Evolutionary conservation across 148 eudicot genomes (phyloP).

Genomic region (Spergularia marina): DNA sequence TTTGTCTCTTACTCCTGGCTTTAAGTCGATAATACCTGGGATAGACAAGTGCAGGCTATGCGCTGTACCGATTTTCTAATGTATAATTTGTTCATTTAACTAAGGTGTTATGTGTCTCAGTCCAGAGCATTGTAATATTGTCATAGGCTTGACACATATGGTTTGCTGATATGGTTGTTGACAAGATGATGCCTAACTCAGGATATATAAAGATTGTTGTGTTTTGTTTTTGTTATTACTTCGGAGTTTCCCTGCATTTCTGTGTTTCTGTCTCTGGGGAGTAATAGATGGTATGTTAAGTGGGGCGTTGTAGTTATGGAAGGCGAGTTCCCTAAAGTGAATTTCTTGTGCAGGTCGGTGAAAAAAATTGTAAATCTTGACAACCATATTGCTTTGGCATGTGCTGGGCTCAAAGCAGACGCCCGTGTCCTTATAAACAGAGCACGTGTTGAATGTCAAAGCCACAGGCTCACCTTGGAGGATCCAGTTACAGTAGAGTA

Average conservation of each 20-base stretch:
- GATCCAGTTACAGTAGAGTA: slow-evolving; percentile 97
- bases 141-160: too few relatives aligned
- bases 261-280: background rate
- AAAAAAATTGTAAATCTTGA: slow-evolving; percentile 90
- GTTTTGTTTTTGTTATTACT: too few relatives aligned
- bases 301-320: background rate
- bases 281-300: background rate
- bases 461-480: slow-evolving; percentile 92
- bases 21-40: too few relatives aligned
- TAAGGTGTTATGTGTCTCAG: too few relatives aligned
- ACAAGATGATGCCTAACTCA: too few relatives aligned
- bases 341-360: slow-evolving; percentile 58
- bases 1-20: too few relatives aligned
- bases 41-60: background rate
- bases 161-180: too few relatives aligned
- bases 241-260: background rate
- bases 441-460: slow-evolving; percentile 97
- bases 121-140: too few relatives aligned
- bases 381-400: slow-evolving; percentile 89
- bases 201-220: too few relatives aligned
- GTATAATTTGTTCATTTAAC: too few relatives aligned
- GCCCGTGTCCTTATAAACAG: slow-evolving; percentile 92
- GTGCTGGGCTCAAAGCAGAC: slow-evolving; percentile 99
- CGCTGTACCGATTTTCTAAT: background rate
- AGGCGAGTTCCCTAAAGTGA: background rate